Base-by-base conservation (phyloP, 495 filamentous ascomycete genomes). In the Hypoxylon cercidicola region DNA sequence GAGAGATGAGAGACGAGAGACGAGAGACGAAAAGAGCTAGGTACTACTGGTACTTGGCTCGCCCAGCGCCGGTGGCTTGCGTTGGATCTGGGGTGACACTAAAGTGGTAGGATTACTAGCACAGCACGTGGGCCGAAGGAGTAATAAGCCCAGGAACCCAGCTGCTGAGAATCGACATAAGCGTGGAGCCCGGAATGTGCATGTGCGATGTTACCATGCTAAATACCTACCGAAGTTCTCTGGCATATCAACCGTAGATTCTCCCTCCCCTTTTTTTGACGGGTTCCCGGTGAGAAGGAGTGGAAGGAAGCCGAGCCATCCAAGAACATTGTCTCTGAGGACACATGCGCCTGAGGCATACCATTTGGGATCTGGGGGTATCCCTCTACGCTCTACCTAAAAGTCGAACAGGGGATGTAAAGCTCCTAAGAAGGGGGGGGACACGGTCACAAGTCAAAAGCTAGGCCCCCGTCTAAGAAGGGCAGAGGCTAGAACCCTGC, bases 401-500 rank as follows among this genome's bases (percentile, higher is more conserved):
- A 44, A 23, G 45, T 40, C 19, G 50, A 55, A 50, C 18, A 39
- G 15, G 35, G 44, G 43, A 48, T 49, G 30, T 56, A 4, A 37
- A 51, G 48, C 52, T 60, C 32, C 39, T 12, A 40, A 40, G 37
- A 23, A 40, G 45, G 55, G 18, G 25, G 55, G 52, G 16, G 39
- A 43, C 6, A 59, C 35, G 13, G 30, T 25, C n/a, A 61, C 46
- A 28, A 20, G 19, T 8, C n/a, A n/a, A 35, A 11, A 41, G 45
- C 23, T 48, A 20, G 28, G 25, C 18, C 2, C 37, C 43, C 15
- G 44, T 28, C 48, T 34, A 64, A 44, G 23, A 56, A 52, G 46
- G 58, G 16, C 60, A 60, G 56, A 66, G 64, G 64, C 68, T 63
- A 69, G 60, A 66, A 63, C 62, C 64, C 60, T 64, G 62, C 48